Conservation (phyloP, 179 eudicot species). For the Spinacia oleracea region DNA sequence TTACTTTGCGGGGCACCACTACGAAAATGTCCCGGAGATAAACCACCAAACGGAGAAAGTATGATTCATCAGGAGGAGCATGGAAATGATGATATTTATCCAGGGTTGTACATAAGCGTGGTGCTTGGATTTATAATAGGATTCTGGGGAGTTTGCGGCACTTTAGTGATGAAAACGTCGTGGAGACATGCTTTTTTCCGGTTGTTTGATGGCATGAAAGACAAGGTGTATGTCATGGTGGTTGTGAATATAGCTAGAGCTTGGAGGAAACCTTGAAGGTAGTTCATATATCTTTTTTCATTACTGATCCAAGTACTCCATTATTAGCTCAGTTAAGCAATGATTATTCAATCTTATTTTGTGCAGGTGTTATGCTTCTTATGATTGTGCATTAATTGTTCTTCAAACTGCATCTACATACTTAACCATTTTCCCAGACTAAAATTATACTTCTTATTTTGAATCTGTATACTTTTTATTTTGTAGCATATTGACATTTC, state of each 20-base stretch:
- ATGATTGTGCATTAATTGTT: too few relatives aligned
- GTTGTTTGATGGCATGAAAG: neutral
- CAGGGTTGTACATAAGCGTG: neutral
- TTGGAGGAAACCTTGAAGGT: neutral
- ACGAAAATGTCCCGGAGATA: neutral
- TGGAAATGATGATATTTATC: neutral
- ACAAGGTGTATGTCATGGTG: neutral
- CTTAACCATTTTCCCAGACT: too few relatives aligned
- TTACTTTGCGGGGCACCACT: neutral
- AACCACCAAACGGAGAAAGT: neutral
- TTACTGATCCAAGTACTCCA: too few relatives aligned
- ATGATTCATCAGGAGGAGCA: too few relatives aligned
- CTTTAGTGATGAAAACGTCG: neutral
- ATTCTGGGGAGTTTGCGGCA: slow-evolving; percentile 13
- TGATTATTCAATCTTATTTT: too few relatives aligned
- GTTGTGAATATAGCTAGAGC: neutral
- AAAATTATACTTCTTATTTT: too few relatives aligned
- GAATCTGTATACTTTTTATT: too few relatives aligned
- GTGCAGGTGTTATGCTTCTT: too few relatives aligned
- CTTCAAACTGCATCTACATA: too few relatives aligned
- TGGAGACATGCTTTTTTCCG: neutral
- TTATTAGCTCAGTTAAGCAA: too few relatives aligned
- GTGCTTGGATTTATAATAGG: neutral
- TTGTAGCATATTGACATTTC: too few relatives aligned
- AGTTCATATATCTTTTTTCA: too few relatives aligned